Conservation (phyloP, 1,284 basidiomycete species). For the Phlebopus sp. region DNA sequence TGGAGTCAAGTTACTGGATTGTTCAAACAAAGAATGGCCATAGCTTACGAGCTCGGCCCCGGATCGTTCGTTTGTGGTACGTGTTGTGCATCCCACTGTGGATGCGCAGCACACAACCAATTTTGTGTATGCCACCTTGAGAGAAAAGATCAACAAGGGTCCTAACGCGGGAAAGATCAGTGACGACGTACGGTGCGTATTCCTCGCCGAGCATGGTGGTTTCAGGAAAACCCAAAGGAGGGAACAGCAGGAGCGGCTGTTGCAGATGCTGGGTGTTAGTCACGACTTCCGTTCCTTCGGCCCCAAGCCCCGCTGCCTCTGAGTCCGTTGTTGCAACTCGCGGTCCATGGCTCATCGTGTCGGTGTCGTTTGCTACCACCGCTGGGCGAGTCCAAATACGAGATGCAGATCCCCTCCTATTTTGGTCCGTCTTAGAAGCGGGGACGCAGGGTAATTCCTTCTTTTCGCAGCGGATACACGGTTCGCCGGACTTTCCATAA, state of each 20-base stretch:
- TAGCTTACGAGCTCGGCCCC: slow-evolving; percentile 15
- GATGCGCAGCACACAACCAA: slow-evolving; percentile 4
- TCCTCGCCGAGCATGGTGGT: too few relatives aligned
- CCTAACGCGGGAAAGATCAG: too few relatives aligned
- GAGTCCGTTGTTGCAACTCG: too few relatives aligned
- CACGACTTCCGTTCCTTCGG: not conserved
- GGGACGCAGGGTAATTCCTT: slow-evolving; percentile 12
- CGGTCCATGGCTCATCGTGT: too few relatives aligned
- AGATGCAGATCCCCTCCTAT: too few relatives aligned
- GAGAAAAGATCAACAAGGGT: too few relatives aligned
- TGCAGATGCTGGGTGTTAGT: not conserved
- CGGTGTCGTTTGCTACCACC: slow-evolving; percentile 6
- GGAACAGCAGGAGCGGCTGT: not conserved
- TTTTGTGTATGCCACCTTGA: too few relatives aligned
- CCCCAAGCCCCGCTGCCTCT: too few relatives aligned
- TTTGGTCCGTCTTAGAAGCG: not conserved
- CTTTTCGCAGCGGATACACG: slow-evolving; percentile 23
- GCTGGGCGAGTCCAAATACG: slow-evolving; percentile 3
- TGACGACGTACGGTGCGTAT: too few relatives aligned
- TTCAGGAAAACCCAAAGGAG: too few relatives aligned
- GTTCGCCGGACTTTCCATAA: slow-evolving; percentile 15
- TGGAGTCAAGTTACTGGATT: too few relatives aligned
- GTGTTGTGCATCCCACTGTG: not conserved
- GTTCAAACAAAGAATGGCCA: not conserved
- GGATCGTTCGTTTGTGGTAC: slow-evolving; percentile 4